A percentile compares a stretch with the other conserved stretches of the same genome.
Conservation (phyloP, 2,329 filamentous ascomycete species). For the Chaetothyriales sp. region DNA sequence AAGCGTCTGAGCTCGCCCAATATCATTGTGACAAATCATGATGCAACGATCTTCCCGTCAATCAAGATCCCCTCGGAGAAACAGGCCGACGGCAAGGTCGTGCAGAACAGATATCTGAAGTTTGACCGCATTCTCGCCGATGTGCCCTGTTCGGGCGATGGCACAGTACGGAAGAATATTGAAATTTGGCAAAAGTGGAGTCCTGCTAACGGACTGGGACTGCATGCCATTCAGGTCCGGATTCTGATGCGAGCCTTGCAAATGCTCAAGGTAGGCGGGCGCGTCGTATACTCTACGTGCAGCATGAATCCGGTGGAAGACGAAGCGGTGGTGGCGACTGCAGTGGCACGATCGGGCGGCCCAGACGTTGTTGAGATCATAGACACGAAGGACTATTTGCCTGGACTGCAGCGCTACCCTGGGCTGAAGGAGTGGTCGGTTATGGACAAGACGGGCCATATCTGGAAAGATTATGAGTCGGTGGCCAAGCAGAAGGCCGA, state of each 20-base stretch:
- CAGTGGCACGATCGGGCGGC: conserved; percentile 81
- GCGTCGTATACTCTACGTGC: conserved; percentile 95
- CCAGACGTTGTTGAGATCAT: conserved; percentile 65
- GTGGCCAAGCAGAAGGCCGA: conserved; percentile 52
- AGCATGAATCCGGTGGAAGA: conserved; percentile 98
- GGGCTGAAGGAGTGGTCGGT: conserved; percentile 77
- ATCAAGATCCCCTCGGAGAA: conserved; percentile 59
- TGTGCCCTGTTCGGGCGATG: conserved; percentile 92
- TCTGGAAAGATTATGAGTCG: conserved; percentile 71
- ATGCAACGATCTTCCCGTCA: conserved; percentile 87
- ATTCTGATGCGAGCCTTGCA: conserved; percentile 86
- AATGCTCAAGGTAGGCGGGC: conserved; percentile 87
- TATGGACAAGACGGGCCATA: conserved; percentile 68
- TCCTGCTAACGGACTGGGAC: conserved; percentile 69
- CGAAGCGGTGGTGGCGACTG: conserved; percentile 75
- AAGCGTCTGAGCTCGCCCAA: conserved; percentile 95
- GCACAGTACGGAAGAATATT: conserved; percentile 82
- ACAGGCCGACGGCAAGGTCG: conserved; percentile 36
- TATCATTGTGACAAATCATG: conserved; percentile 92
- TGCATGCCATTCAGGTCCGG: conserved; percentile 72
- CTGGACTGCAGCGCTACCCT: conserved; percentile 57
- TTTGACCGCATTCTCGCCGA: conserved; percentile 94
- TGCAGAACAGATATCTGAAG: conserved; percentile 62
- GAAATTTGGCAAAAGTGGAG: conserved; percentile 94
- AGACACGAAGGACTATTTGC: conserved; percentile 65